Evolutionary conservation across 2,329 filamentous ascomycete genomes (phyloP).

Genomic region (Cordyceps militaris): DNA sequence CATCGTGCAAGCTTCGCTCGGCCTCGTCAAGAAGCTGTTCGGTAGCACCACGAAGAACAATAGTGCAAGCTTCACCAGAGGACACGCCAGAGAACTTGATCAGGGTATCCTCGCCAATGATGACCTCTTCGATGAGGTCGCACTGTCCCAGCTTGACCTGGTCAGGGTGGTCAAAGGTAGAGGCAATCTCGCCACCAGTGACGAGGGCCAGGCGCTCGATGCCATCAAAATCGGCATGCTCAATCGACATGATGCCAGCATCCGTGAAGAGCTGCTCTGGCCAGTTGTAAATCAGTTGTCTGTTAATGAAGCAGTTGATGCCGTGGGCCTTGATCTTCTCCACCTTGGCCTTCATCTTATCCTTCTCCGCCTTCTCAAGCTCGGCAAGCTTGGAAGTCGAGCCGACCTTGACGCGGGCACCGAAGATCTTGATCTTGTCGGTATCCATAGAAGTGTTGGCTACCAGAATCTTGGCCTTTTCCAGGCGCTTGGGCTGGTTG

Average conservation of each 20-base stretch:
- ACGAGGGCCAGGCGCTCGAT: conserved; percentile 92
- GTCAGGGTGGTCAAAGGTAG: conserved; percentile 96
- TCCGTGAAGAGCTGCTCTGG: conserved; percentile 98
- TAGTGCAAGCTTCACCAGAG: conserved; percentile 89
- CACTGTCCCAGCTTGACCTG: conserved; percentile 94
- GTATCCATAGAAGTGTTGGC: conserved; percentile 99
- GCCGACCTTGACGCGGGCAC: conserved; percentile 91
- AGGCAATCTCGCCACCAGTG: conserved; percentile 94
- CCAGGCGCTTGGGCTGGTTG: conserved; percentile 93
- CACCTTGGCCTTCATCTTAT: conserved; percentile 99
- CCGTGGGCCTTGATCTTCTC: conserved; percentile 98
- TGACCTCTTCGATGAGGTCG: conserved; percentile 93
- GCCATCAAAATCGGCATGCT: conserved; percentile 97
- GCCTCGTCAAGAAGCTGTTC: conserved; percentile 96
- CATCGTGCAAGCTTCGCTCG: conserved; percentile 92
- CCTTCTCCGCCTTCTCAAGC: conserved; percentile 92
- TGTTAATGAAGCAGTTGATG: conserved; percentile 99
- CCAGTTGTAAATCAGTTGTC: conserved; percentile 99
- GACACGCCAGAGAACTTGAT: conserved; percentile 97
- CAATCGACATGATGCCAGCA: conserved; percentile 95
- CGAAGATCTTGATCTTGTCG: conserved; percentile 99
- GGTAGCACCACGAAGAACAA: conserved; percentile 91
- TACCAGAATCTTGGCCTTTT: conserved; percentile 96
- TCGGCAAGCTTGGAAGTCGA: conserved; percentile 97
- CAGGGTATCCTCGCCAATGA: conserved; percentile 94